These are phyloP conservation scores for Paulinella micropora DNA, from an alignment of 78 protist species.

Conservation along the genomic window DNA sequence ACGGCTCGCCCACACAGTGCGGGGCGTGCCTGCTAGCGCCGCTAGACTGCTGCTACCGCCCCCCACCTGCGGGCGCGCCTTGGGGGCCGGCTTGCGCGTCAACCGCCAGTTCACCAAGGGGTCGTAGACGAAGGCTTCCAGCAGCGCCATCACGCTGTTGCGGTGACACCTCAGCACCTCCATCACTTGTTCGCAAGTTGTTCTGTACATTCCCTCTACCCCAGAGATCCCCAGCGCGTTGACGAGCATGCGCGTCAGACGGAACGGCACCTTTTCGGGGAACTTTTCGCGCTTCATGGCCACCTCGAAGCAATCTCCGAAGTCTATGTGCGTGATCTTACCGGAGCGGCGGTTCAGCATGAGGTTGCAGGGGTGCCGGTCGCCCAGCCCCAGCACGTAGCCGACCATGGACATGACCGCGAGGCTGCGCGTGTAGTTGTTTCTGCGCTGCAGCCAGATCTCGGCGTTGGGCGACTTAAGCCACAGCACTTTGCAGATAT, in stretches of 20 bases:
- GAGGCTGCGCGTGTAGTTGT: constrained; percentile 58
- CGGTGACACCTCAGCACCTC: constrained; percentile 72
- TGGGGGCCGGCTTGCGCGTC: too few relatives aligned
- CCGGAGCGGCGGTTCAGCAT: constrained; percentile 82
- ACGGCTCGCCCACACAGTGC: too few relatives aligned
- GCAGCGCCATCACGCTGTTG: constrained; percentile 92
- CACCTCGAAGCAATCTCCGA: constrained; percentile 95
- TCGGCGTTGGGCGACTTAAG: constrained; percentile 51
- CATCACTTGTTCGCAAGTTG: constrained; percentile 86
- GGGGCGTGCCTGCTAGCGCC: too few relatives aligned
- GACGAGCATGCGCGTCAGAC: constrained; percentile 94
- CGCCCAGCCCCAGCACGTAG: constrained; percentile 86
- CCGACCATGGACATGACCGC: constrained; percentile 74
- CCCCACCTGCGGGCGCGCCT: too few relatives aligned
- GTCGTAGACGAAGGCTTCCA: constrained; percentile 98
- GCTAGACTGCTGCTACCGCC: too few relatives aligned
- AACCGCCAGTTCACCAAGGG: constrained; percentile 96
- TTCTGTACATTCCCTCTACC: constrained; percentile 86
- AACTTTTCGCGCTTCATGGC: constrained; percentile 84
- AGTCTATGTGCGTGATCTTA: constrained; percentile 86
- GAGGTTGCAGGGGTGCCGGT: constrained; percentile 80
- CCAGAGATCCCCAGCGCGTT: constrained; percentile 95
- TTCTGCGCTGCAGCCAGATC: constrained; percentile 63
- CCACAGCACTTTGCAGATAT: constrained; percentile 82
- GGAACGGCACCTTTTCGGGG: constrained; percentile 96